Conservation (phyloP, 257 asterid genomes). For the Gentiana macrophylla region DNA sequence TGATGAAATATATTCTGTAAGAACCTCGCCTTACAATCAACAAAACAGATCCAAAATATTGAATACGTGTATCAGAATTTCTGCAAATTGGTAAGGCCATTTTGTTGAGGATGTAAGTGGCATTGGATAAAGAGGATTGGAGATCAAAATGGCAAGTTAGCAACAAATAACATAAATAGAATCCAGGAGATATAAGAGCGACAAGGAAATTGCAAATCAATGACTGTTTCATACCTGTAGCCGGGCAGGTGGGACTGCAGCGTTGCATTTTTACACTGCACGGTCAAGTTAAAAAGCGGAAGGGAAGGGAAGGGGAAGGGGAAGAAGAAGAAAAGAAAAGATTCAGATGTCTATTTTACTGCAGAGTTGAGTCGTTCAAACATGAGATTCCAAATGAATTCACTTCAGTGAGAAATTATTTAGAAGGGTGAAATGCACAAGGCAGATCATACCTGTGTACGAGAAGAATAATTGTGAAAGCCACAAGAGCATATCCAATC, state of each 20-base stretch:
- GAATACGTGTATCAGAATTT: too few relatives aligned
- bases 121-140: not conserved
- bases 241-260: constrained; percentile 42
- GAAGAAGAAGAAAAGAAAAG: constrained; percentile 8
- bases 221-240: constrained; percentile 37
- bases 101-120: too few relatives aligned
- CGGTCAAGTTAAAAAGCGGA: constrained; percentile 8
- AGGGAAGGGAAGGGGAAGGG: not conserved
- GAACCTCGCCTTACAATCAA: too few relatives aligned
- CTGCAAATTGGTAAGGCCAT: too few relatives aligned
- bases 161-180: not conserved
- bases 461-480: constrained; percentile 85
- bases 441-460: constrained; percentile 39
- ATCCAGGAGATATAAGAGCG: not conserved
- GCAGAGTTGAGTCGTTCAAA: too few relatives aligned
- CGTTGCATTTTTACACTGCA: constrained; percentile 84
- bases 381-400: too few relatives aligned
- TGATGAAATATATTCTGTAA: too few relatives aligned
- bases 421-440: constrained; percentile 1
- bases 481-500: constrained; percentile 91
- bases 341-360: not conserved
- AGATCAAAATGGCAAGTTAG: not conserved
- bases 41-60: too few relatives aligned
- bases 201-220: constrained; percentile 2
- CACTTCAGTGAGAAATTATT: not conserved